Percentiles rank a stretch among this genome's conserved stretches.
Evolutionary conservation across 2,329 filamentous ascomycete genomes (phyloP).

Genomic region (Teratosphaeria zuluensis): DNA sequence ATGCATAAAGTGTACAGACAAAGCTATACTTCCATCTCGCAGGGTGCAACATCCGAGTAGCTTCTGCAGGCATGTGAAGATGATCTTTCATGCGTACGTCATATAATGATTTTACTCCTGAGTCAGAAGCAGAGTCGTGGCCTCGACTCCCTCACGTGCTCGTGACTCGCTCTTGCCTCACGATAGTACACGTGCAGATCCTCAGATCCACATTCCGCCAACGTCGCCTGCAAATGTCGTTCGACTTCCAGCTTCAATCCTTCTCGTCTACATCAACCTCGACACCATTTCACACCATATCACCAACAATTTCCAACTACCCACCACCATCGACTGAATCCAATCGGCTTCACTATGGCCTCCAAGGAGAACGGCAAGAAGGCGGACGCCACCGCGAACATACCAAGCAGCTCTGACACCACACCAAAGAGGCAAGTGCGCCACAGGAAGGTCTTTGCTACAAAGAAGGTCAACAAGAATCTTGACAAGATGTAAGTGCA

Average conservation of each 20-base stretch:
- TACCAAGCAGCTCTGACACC: background rate
- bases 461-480: background rate
- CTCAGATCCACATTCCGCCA: no score
- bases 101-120: no score
- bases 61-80: background rate
- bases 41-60: background rate
- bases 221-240: no score
- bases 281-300: background rate
- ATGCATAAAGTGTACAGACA: background rate
- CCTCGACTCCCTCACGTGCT: no score
- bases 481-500: background rate
- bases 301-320: background rate
- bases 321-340: background rate
- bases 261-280: no score
- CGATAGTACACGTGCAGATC: no score
- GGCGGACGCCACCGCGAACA: background rate
- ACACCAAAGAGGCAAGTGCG: background rate
- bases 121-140: no score
- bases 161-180: no score
- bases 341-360: background rate
- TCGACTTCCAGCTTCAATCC: no score
- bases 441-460: background rate
- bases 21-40: background rate
- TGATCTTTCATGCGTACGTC: no score
- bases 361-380: background rate